Percentiles rank a stretch among this genome's conserved stretches.
Evolutionary conservation across 208 protist genomes (phyloP).

Genomic region (Leishmania aethiopica): DNA sequence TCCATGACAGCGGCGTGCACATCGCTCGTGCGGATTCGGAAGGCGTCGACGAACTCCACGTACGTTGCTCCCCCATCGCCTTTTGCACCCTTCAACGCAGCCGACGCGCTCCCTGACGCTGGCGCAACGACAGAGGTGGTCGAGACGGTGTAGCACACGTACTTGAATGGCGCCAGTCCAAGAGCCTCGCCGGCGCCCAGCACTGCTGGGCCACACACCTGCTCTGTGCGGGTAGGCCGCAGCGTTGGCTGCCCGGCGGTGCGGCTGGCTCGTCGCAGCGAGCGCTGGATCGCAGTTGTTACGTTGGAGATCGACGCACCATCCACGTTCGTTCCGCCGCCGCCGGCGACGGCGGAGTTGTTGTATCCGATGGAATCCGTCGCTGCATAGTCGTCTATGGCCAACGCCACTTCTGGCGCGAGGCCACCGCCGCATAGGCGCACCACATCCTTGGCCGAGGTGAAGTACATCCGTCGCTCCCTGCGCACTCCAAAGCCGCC

Average conservation of each 20-base stretch:
- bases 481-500: conserved; percentile 12
- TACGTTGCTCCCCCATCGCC: conserved; percentile 13
- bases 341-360: conserved; percentile 21
- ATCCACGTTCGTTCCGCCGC: conserved; percentile 32
- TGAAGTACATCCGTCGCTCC: conserved; percentile 73
- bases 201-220: conserved; percentile 60
- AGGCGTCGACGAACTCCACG: conserved; percentile 47
- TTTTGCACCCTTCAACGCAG: not conserved
- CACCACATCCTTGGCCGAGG: conserved; percentile 62
- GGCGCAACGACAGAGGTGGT: conserved; percentile 14
- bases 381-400: conserved; percentile 3
- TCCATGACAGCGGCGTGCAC: conserved; percentile 67
- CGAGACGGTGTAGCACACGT: conserved; percentile 57
- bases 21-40: conserved; percentile 68
- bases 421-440: conserved; percentile 53
- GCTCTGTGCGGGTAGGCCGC: conserved; percentile 52
- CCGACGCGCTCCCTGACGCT: not conserved
- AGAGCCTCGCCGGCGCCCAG: conserved; percentile 72
- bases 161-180: conserved; percentile 64
- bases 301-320: conserved; percentile 63
- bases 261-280: conserved; percentile 64
- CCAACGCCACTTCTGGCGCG: conserved; percentile 12
- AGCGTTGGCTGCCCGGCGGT: conserved; percentile 81
- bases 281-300: conserved; percentile 72
- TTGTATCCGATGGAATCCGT: not conserved